These are phyloP conservation scores for Cladosporium phlei DNA, from an alignment of 2,329 filamentous ascomycete species.

Conservation along the genomic window DNA sequence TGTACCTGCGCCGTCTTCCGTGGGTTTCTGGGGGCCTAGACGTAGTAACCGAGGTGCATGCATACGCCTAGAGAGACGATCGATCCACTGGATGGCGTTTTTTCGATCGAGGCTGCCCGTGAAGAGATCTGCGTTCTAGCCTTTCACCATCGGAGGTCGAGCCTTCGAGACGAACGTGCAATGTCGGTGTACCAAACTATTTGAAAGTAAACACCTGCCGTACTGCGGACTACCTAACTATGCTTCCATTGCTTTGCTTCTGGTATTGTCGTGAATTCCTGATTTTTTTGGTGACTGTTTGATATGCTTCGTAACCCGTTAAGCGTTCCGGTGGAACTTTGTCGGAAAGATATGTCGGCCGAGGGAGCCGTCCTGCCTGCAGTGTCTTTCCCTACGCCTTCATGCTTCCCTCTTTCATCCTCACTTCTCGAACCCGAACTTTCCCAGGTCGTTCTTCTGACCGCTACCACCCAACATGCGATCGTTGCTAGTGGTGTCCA, in stretches of 20 bases:
- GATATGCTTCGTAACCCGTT: conserved; percentile 8
- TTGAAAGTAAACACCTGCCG: too few species aligned
- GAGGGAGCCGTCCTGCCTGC: background rate
- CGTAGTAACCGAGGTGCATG: too few species aligned
- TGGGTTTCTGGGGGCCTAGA: too few species aligned
- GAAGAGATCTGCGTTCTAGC: too few species aligned
- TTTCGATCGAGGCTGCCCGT: too few species aligned
- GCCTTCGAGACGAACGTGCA: too few species aligned
- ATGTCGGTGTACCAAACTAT: too few species aligned
- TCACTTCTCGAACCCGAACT: conserved; percentile 55
- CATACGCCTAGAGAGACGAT: too few species aligned
- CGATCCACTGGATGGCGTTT: too few species aligned
- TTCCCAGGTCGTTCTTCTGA: conserved; percentile 44
- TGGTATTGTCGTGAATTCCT: conserved; percentile 1
- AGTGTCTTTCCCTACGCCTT: background rate
- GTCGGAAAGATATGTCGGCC: background rate
- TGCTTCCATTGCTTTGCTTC: background rate
- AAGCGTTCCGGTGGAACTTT: background rate
- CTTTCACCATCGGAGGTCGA: too few species aligned
- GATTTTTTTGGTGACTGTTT: background rate
- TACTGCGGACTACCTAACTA: background rate
- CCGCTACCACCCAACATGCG: conserved; percentile 30
- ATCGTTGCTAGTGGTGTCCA: conserved; percentile 42
- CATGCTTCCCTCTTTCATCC: background rate
- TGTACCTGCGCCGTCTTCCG: too few species aligned